A percentile compares a stretch with the other conserved stretches of the same genome.
Evolutionary conservation across 2,329 filamentous ascomycete genomes (phyloP).

Genomic region (Hymenoscyphus albidus): DNA sequence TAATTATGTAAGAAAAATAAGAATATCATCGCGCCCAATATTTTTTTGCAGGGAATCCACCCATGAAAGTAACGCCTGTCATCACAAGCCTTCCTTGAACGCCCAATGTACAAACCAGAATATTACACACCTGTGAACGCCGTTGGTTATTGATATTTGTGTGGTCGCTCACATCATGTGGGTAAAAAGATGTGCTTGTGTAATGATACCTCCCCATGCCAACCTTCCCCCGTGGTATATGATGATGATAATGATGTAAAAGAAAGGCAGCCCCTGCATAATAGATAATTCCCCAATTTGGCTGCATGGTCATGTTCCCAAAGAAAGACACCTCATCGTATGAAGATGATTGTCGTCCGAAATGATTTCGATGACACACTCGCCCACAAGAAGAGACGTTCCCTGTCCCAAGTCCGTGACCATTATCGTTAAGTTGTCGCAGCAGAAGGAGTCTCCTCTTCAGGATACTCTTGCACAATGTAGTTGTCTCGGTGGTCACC

Average conservation of each 20-base stretch:
- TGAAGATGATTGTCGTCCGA: not conserved
- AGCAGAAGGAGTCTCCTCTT: conserved; percentile 12
- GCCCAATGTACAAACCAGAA: conserved; percentile 1
- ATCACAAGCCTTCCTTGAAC: not conserved
- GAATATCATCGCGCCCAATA: not conserved
- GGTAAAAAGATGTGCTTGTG: not conserved
- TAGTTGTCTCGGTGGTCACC: conserved; percentile 29
- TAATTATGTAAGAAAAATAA: not conserved
- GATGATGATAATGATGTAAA: not conserved
- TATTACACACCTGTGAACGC: not conserved
- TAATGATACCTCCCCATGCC: not conserved
- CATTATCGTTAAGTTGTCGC: not conserved
- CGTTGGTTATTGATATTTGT: not conserved
- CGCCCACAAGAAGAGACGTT: not conserved
- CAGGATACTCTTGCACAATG: conserved; percentile 31
- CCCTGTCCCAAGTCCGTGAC: not conserved
- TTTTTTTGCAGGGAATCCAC: not conserved
- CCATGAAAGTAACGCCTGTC: not conserved
- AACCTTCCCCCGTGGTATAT: not conserved
- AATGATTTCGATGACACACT: not conserved
- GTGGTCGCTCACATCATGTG: not conserved
- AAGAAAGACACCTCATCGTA: not conserved
- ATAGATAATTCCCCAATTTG: not conserved
- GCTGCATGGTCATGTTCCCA: not conserved
- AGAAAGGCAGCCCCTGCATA: not conserved